A percentile compares a stretch with the other conserved stretches of the same genome.
Conservation (phyloP, 129 eudicot genomes). For the Pittosporum tobira region DNA sequence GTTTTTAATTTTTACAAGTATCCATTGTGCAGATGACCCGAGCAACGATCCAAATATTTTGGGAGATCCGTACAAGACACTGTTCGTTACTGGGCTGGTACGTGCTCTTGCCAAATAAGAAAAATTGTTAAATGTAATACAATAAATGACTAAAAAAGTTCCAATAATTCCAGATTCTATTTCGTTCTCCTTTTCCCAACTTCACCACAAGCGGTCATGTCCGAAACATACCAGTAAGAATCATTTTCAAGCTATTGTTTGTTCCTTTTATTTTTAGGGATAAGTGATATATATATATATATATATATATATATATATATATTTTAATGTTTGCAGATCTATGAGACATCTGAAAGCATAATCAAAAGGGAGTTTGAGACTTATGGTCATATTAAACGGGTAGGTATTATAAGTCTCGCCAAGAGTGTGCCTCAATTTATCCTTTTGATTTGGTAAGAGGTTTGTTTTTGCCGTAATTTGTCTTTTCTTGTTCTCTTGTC, state of each 20-base stretch:
- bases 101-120: slow-evolving; percentile 26
- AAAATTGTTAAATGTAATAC: no score
- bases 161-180: no score
- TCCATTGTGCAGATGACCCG: slow-evolving; percentile 68
- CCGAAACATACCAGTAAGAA: slow-evolving; percentile 4
- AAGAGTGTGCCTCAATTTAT: slow-evolving; percentile 54
- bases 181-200: no score
- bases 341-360: slow-evolving; percentile 98
- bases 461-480: slow-evolving; percentile 16
- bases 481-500: not conserved
- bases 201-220: no score
- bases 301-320: no score
- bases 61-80: slow-evolving; percentile 96
- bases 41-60: slow-evolving; percentile 71
- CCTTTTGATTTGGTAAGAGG: slow-evolving; percentile 78
- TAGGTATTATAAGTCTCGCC: slow-evolving; percentile 71
- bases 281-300: no score
- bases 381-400: slow-evolving; percentile 99
- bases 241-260: slow-evolving; percentile 9
- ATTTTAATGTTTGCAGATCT: slow-evolving; percentile 48
- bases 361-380: slow-evolving; percentile 99
- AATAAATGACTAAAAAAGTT: no score
- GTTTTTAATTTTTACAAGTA: not conserved
- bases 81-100: slow-evolving; percentile 91
- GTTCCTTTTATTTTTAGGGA: slow-evolving; percentile 1